These are phyloP conservation scores for Agmasoma carcini DNA, from an alignment of 371 early-diverging fungal species.

Conservation along the genomic window DNA sequence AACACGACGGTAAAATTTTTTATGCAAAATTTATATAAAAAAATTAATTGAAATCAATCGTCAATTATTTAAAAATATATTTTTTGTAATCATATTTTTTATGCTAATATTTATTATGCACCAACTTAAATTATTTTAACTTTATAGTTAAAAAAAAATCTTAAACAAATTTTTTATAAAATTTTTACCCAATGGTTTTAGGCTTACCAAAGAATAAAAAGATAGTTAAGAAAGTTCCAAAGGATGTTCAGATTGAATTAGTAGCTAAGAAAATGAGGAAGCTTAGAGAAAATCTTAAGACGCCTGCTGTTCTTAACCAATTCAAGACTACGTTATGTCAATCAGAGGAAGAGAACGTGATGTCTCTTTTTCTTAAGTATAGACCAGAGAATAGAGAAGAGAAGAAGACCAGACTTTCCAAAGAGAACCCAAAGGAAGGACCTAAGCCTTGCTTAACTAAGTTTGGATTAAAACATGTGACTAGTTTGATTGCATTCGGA, in stretches of 20 bases:
- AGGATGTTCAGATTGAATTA: conserved; percentile 21
- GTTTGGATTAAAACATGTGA: conserved; percentile 97
- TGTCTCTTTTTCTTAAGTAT: conserved; percentile 93
- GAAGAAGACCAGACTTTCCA: conserved; percentile 77
- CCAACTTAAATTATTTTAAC: no score
- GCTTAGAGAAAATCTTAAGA: conserved; percentile 87
- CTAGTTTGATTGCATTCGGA: conserved; percentile 84
- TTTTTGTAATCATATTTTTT: no score
- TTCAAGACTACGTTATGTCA: conserved; percentile 84
- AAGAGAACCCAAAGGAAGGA: conserved; percentile 64
- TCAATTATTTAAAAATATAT: no score
- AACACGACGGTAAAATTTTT: no score
- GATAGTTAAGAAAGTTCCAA: conserved; percentile 17
- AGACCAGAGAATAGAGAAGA: conserved; percentile 86
- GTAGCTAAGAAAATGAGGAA: conserved; percentile 56
- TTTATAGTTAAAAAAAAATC: no score
- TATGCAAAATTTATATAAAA: no score
- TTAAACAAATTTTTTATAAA: no score
- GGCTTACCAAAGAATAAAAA: conserved; percentile 3
- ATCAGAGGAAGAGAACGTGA: conserved; percentile 70
- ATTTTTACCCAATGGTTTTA: conserved; percentile 9
- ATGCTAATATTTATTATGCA: no score
- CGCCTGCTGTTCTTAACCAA: conserved; percentile 97
- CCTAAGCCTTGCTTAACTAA: conserved; percentile 86
- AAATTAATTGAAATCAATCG: no score